Evolutionary conservation across 345 rosid genomes (phyloP).

Genomic region (Angophora floribunda): DNA sequence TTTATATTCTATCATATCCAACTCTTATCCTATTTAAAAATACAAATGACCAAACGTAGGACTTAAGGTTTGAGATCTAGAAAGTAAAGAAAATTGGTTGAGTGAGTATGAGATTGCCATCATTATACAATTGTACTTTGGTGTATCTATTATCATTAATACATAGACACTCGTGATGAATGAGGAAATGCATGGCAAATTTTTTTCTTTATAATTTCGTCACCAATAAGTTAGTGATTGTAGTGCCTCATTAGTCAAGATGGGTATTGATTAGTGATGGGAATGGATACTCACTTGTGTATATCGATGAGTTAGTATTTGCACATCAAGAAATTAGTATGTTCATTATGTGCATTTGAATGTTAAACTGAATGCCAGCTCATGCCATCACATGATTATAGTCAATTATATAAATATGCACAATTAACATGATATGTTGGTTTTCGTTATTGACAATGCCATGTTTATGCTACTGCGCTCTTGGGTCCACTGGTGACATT

Average conservation of each 20-base stretch:
- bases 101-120: neutral
- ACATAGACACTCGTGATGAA: neutral
- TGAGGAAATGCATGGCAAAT: neutral
- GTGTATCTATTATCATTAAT: neutral
- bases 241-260: neutral
- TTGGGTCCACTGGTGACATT: neutral
- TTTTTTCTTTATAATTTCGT: neutral
- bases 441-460: neutral
- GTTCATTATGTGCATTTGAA: neutral
- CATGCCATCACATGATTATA: neutral
- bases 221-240: neutral
- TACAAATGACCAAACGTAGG: no score
- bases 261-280: neutral
- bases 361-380: neutral
- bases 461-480: neutral
- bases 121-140: neutral
- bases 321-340: accelerated
- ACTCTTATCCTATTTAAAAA: no score
- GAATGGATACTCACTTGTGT: neutral
- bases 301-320: neutral
- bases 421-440: neutral
- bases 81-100: no score
- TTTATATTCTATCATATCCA: no score
- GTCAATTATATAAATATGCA: neutral
- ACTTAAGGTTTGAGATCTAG: no score